These are phyloP conservation scores for Pulveroboletus sp. DNA, from an alignment of 768 basidiomycete species.

Conservation along the genomic window DNA sequence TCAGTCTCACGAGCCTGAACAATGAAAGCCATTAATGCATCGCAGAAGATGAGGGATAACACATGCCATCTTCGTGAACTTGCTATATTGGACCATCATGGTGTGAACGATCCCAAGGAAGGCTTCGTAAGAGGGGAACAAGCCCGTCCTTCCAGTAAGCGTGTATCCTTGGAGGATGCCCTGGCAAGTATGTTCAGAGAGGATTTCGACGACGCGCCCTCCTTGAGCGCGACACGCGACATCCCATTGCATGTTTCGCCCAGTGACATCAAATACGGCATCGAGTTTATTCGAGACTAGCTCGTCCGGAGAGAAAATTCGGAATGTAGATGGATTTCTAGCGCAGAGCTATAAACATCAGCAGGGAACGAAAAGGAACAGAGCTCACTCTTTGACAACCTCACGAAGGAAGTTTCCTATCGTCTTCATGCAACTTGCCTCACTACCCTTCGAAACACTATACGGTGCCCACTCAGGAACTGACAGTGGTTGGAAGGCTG, in stretches of 20 bases:
- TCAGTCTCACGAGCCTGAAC: constrained; percentile 50
- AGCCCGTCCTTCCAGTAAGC: constrained; percentile 76
- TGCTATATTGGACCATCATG: constrained; percentile 87
- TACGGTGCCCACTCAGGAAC: constrained; percentile 64
- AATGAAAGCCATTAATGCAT: not conserved
- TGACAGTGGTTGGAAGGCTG: constrained; percentile 53
- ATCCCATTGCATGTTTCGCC: constrained; percentile 88
- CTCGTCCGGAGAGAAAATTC: constrained; percentile 91
- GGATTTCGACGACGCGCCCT: constrained; percentile 83
- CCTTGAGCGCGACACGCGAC: constrained; percentile 58
- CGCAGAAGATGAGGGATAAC: not conserved
- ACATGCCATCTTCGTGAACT: constrained; percentile 79
- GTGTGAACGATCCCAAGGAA: constrained; percentile 89
- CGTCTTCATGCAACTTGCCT: constrained; percentile 76
- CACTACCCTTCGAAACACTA: constrained; percentile 47
- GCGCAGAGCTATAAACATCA: not conserved
- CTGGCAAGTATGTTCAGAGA: constrained; percentile 85
- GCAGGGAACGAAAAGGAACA: not conserved
- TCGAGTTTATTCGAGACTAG: constrained; percentile 86
- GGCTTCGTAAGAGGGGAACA: constrained; percentile 90
- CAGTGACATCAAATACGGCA: constrained; percentile 62
- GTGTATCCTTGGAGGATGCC: constrained; percentile 93
- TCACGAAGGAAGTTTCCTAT: constrained; percentile 54
- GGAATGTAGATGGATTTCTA: constrained; percentile 73
- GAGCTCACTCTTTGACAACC: constrained; percentile 50